A percentile compares a stretch with the other conserved stretches of the same genome.
phyloP scores from a whole-genome alignment of 352 stramenopile genomes.

The Phytophthora crassamura region DNA sequence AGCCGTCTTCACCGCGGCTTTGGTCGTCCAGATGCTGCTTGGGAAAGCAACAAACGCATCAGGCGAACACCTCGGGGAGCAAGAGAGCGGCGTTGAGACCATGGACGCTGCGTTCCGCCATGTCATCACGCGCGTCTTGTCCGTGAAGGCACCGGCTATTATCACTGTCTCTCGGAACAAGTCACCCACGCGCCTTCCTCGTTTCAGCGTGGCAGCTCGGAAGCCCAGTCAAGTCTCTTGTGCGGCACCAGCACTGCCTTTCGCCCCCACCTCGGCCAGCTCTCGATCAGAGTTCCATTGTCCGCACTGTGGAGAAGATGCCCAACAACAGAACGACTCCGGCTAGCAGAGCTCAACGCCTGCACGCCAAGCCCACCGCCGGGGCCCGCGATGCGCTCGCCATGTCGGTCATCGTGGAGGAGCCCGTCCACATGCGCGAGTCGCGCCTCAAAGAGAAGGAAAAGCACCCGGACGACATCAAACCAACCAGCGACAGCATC shows the following conservation, averaged over 20 bases:
- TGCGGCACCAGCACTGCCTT: slow-evolving; percentile 1
- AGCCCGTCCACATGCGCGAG: slow-evolving; percentile 33
- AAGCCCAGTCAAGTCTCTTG: slow-evolving; percentile 30
- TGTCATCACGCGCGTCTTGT: slow-evolving; percentile 15
- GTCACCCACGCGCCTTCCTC: slow-evolving; percentile 24
- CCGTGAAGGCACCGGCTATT: slow-evolving; percentile 25
- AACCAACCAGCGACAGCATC: slow-evolving; percentile 16
- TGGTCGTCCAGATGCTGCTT: slow-evolving; percentile 26
- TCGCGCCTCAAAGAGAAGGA: slow-evolving; percentile 29
- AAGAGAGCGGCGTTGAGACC: slow-evolving; percentile 8
- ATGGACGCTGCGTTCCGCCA: slow-evolving; percentile 11
- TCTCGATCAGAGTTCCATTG: neutral
- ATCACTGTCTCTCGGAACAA: neutral
- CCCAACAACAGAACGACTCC: slow-evolving; percentile 32
- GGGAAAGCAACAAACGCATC: slow-evolving; percentile 22
- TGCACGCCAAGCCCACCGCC: slow-evolving; percentile 21
- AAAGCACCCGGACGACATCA: slow-evolving; percentile 31
- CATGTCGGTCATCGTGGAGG: slow-evolving; percentile 44
- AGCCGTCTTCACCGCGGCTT: slow-evolving; percentile 17
- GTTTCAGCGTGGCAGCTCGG: slow-evolving; percentile 26
- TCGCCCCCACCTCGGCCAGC: slow-evolving; percentile 8
- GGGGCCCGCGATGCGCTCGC: slow-evolving; percentile 15
- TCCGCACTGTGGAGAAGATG: slow-evolving; percentile 38
- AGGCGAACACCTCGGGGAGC: slow-evolving; percentile 14
- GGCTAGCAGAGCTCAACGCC: slow-evolving; percentile 3